These are phyloP conservation scores for Pestalotiopsis sp. DNA, from an alignment of 2,329 filamentous ascomycete species.

Conservation along the genomic window DNA sequence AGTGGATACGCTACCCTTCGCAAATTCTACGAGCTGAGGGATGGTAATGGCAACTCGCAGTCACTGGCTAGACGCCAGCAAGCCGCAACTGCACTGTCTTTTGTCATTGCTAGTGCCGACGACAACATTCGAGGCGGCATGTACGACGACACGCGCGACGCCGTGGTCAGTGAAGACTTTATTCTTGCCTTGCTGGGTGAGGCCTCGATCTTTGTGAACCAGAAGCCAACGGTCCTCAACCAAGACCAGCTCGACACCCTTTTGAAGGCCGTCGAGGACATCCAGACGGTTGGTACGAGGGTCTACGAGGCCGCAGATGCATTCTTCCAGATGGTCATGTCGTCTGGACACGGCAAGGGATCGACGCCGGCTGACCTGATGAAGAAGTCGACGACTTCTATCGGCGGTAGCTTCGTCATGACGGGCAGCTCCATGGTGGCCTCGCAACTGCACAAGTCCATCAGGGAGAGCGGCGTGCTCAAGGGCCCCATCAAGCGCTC, in stretches of 20 bases:
- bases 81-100: constrained; percentile 73
- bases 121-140: constrained; percentile 91
- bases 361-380: constrained; percentile 70
- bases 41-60: constrained; percentile 53
- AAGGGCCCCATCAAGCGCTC: constrained; percentile 57
- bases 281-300: constrained; percentile 72
- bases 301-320: constrained; percentile 78
- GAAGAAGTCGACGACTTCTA: constrained; percentile 50
- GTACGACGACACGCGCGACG: constrained; percentile 79
- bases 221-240: constrained; percentile 58
- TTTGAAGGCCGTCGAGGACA: constrained; percentile 63
- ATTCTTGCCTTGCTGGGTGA: constrained; percentile 84
- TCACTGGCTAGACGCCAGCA: constrained; percentile 67
- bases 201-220: constrained; percentile 74
- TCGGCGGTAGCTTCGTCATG: constrained; percentile 66
- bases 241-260: constrained; percentile 73
- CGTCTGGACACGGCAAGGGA: constrained; percentile 68
- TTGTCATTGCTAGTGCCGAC: constrained; percentile 83
- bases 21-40: constrained; percentile 87
- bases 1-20: constrained; percentile 92
- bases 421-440: constrained; percentile 75
- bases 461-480: constrained; percentile 37
- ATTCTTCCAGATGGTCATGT: constrained; percentile 75
- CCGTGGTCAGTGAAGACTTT: constrained; percentile 87
- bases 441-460: constrained; percentile 63